Evolutionary conservation across 495 filamentous ascomycete species (phyloP).

Genomic region (Penicillium chermesinum): DNA sequence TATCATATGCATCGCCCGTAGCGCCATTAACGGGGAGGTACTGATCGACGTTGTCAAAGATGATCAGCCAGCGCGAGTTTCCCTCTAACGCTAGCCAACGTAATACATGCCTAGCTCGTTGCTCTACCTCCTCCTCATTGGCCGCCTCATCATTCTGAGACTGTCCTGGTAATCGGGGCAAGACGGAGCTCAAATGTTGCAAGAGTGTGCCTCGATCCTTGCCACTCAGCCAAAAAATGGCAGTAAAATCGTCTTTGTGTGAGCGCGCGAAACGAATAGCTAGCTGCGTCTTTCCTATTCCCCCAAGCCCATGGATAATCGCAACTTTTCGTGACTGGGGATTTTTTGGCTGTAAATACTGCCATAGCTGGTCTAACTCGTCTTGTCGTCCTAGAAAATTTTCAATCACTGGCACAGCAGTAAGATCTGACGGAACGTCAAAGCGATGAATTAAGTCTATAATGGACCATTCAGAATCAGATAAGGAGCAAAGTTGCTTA

Average conservation of each 20-base stretch:
- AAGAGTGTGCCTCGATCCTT: constrained; percentile 15
- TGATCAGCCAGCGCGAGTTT: constrained; percentile 34
- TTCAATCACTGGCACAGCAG: constrained; percentile 18
- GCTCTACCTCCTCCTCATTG: constrained; percentile 8
- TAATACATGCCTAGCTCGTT: constrained; percentile 13
- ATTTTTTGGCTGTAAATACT: constrained; percentile 17
- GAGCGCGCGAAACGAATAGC: constrained; percentile 34
- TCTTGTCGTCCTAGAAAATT: constrained; percentile 25
- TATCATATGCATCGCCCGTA: constrained; percentile 24
- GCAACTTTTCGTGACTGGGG: constrained; percentile 20
- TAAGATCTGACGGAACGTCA: constrained; percentile 22
- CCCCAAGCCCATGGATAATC: constrained; percentile 36
- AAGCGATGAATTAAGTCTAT: constrained; percentile 12
- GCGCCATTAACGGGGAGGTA: constrained; percentile 15
- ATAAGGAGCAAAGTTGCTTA: constrained; percentile 4
- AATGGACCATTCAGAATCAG: too few relatives aligned
- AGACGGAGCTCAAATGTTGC: constrained; percentile 15
- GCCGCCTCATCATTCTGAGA: too few relatives aligned
- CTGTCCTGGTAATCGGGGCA: constrained; percentile 12
- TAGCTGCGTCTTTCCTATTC: constrained; percentile 42
- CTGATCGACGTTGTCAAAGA: constrained; percentile 37
- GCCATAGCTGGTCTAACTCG: constrained; percentile 22
- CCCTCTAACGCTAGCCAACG: constrained; percentile 21
- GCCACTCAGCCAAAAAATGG: constrained; percentile 26
- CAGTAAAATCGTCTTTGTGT: constrained; percentile 22